Evolutionary conservation across 1,284 basidiomycete genomes (phyloP).

Genomic region (Ganoderma sinense): DNA sequence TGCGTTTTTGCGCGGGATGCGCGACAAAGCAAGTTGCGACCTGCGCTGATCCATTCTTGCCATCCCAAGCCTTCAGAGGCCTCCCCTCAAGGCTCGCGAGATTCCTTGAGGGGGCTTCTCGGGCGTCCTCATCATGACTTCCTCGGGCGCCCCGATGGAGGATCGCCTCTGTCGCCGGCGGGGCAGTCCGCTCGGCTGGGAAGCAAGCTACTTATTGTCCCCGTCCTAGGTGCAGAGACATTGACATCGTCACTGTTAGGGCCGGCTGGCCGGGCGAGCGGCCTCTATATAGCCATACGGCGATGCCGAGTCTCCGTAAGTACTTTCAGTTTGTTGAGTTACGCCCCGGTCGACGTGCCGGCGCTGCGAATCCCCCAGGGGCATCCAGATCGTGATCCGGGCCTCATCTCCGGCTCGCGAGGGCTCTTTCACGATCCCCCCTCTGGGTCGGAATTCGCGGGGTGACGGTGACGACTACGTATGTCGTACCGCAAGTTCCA

Average conservation of each 20-base stretch:
- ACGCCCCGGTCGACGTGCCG: not conserved
- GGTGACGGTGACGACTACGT: too few species aligned
- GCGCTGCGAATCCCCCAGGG: not conserved
- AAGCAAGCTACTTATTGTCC: not conserved
- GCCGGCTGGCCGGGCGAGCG: not conserved
- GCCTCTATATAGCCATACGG: not conserved
- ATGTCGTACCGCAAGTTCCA: too few species aligned
- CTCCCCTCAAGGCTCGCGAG: not conserved
- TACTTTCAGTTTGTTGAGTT: not conserved
- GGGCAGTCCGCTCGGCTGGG: not conserved
- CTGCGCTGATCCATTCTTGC: slow-evolving; percentile 14
- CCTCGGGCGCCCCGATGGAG: slow-evolving; percentile 13
- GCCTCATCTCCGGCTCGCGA: not conserved
- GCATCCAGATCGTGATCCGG: not conserved
- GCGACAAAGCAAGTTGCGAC: slow-evolving; percentile 4
- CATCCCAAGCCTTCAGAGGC: not conserved
- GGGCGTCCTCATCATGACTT: not conserved
- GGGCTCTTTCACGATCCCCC: not conserved
- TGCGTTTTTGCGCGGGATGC: slow-evolving; percentile 9
- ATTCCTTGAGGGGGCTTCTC: slow-evolving; percentile 2
- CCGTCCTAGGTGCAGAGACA: not conserved
- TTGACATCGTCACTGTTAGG: not conserved
- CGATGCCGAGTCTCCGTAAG: slow-evolving; percentile 5
- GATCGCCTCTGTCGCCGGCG: slow-evolving; percentile 14
- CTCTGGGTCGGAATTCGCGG: not conserved